phyloP scores from a whole-genome alignment of 1,284 basidiomycete species.

The Coniferiporia weirii region DNA sequence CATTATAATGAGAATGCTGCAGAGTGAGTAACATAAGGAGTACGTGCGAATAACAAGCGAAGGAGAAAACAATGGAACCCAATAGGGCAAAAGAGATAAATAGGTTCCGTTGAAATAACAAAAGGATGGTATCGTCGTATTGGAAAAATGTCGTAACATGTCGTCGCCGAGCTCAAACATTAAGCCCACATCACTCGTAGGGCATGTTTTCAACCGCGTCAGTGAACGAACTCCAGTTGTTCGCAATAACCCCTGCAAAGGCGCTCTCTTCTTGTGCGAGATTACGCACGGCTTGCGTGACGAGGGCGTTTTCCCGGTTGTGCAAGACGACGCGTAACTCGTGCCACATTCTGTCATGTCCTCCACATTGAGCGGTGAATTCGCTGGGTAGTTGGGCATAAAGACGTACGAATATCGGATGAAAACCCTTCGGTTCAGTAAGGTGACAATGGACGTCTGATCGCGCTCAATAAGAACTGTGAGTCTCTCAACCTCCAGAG shows the following conservation, averaged over 20 bases:
- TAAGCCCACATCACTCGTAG: conserved; percentile 50
- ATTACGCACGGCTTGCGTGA: conserved; percentile 67
- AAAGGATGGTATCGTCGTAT: background rate
- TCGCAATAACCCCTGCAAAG: conserved; percentile 54
- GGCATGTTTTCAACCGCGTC: conserved; percentile 79
- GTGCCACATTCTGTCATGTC: conserved; percentile 73
- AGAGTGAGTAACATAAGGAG: background rate
- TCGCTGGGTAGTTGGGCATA: background rate
- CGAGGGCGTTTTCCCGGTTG: conserved; percentile 77
- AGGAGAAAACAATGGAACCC: background rate
- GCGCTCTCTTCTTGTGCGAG: conserved; percentile 70
- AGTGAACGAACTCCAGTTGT: conserved; percentile 69
- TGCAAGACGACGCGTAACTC: conserved; percentile 85
- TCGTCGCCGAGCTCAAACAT: background rate
- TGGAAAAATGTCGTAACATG: background rate
- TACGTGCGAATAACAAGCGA: background rate
- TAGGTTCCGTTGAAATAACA: background rate
- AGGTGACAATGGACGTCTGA: conserved; percentile 63
- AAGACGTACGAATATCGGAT: conserved; percentile 72
- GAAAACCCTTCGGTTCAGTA: conserved; percentile 73
- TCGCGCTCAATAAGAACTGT: conserved; percentile 68
- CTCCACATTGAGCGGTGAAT: background rate
- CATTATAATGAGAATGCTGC: background rate
- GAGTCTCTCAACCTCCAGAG: conserved; percentile 75
- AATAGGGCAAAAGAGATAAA: background rate